Evolutionary conservation across 768 basidiomycete species (phyloP), one percentile per base, ranked within the genome.

Genomic region (Suillus variegatus): DNA sequence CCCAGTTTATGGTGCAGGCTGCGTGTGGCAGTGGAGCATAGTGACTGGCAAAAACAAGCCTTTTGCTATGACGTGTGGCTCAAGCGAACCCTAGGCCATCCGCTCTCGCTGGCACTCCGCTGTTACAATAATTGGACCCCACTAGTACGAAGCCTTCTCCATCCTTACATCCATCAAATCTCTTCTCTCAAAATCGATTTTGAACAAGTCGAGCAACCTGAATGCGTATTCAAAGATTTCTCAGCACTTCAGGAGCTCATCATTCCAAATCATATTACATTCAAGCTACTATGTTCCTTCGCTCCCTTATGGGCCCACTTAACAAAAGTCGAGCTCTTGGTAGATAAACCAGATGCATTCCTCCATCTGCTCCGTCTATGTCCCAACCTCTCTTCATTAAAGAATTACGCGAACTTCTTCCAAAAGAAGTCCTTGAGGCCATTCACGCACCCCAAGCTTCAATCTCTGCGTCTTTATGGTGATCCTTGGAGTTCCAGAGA

Each of bases 251-350:
- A 74, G 41, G 63, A 72, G 20, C 20, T 46, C 20, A 46, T 10
- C 10, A 46, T 46, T 44, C 44, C 20, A 7, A 44, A 44, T 44
- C 44, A 20, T n/a, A n/a, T 4, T 10, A 46, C 44, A 13, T n/a
- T 22, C 47, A 14, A 14, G 22, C 22, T 14, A 6, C 13, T 22
- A 46, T 44, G 57, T 5, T 22, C 16, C 3, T 64, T 72, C 57
- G 60, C 68, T 49, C 65, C 68, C 3, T 65, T 65, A 1, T 73
- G 72, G 72, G 56, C 64, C 51, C 44, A 74, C 38, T 73, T 44
- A 44, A 44, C 20, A 44, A 44, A 44, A 44, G 25, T 74, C 12
- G 46, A 60, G 10, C 47, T 72, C 16, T 56, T 38, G 40, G 10
- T 44, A 2, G 40, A 61, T 36, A 38, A 43, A 3, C 38, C 16